Percentiles rank a stretch among this genome's conserved stretches.
Conservation (phyloP, 2,329 filamentous ascomycete genomes). For the Sordariomycetes sp. region DNA sequence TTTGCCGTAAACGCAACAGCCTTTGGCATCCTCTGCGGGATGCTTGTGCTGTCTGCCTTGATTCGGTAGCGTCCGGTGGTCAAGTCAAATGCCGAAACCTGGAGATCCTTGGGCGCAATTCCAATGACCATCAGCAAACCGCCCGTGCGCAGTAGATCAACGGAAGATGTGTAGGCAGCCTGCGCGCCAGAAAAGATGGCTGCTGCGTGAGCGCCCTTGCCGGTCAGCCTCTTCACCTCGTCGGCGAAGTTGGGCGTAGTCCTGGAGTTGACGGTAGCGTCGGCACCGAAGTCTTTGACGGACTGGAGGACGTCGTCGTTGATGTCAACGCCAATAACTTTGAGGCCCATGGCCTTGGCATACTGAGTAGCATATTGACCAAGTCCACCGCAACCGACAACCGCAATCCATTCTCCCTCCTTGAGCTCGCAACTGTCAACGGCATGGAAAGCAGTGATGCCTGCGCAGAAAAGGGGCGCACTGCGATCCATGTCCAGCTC, state of each 20-base stretch:
- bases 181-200: slow-evolving; percentile 26
- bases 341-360: slow-evolving; percentile 33
- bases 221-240: slow-evolving; percentile 29
- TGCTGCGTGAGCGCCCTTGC: slow-evolving; percentile 28
- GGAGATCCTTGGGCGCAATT: slow-evolving; percentile 24
- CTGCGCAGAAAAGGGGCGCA: slow-evolving; percentile 39
- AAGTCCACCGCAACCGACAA: slow-evolving; percentile 33
- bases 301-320: slow-evolving; percentile 29
- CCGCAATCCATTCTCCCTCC: slow-evolving; percentile 27
- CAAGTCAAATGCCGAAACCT: slow-evolving; percentile 26
- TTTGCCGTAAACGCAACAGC: slow-evolving; percentile 31
- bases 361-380: slow-evolving; percentile 36
- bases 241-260: slow-evolving; percentile 23
- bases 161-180: slow-evolving; percentile 14
- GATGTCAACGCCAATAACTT: slow-evolving; percentile 32
- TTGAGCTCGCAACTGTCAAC: slow-evolving; percentile 25
- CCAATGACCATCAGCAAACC: slow-evolving; percentile 33
- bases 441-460: slow-evolving; percentile 33
- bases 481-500: slow-evolving; percentile 23
- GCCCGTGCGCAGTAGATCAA: slow-evolving; percentile 22
- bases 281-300: slow-evolving; percentile 27
- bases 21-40: slow-evolving; percentile 30
- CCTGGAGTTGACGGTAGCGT: slow-evolving; percentile 31
- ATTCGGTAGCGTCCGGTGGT: slow-evolving; percentile 27
- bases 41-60: slow-evolving; percentile 30